These are phyloP conservation scores for Aspergillus bertholletiae DNA, from an alignment of 495 filamentous ascomycete species.

Conservation along the genomic window DNA sequence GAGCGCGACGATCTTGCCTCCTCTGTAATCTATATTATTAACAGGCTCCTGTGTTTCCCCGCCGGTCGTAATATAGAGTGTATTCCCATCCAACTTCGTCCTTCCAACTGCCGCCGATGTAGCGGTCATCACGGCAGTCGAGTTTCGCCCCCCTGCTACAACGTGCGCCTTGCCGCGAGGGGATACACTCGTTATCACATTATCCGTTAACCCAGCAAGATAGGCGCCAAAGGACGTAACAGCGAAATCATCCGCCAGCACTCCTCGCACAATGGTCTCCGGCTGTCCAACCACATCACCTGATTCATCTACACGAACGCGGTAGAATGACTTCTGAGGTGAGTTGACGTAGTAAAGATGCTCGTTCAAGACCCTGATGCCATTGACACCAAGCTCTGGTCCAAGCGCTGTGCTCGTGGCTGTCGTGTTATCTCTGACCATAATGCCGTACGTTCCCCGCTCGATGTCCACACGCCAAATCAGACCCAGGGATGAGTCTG, in stretches of 20 bases:
- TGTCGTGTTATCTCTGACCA: slow-evolving; percentile 35
- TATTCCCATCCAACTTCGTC: not conserved
- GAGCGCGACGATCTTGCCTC: not conserved
- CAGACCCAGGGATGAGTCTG: slow-evolving; percentile 33
- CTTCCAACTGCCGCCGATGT: not conserved
- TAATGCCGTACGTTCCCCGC: slow-evolving; percentile 29
- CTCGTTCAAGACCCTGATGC: slow-evolving; percentile 21
- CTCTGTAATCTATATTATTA: slow-evolving; percentile 1
- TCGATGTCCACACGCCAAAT: slow-evolving; percentile 33
- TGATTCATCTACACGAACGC: slow-evolving; percentile 22
- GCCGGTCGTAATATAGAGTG: slow-evolving; percentile 10
- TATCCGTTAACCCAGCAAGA: slow-evolving; percentile 2
- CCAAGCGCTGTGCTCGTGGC: slow-evolving; percentile 20
- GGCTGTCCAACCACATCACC: slow-evolving; percentile 12
- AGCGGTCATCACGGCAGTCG: not conserved
- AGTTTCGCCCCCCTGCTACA: not conserved
- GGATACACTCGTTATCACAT: not conserved
- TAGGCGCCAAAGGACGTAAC: slow-evolving; percentile 2
- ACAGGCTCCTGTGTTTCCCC: slow-evolving; percentile 2
- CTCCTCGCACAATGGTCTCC: slow-evolving; percentile 3
- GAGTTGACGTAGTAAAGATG: slow-evolving; percentile 38
- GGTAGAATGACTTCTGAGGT: slow-evolving; percentile 21
- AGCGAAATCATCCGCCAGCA: slow-evolving; percentile 10
- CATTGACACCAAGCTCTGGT: slow-evolving; percentile 28
- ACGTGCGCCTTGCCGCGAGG: not conserved